phyloP scores from a whole-genome alignment of 148 eudicot genomes.

The Camellia japonica region DNA sequence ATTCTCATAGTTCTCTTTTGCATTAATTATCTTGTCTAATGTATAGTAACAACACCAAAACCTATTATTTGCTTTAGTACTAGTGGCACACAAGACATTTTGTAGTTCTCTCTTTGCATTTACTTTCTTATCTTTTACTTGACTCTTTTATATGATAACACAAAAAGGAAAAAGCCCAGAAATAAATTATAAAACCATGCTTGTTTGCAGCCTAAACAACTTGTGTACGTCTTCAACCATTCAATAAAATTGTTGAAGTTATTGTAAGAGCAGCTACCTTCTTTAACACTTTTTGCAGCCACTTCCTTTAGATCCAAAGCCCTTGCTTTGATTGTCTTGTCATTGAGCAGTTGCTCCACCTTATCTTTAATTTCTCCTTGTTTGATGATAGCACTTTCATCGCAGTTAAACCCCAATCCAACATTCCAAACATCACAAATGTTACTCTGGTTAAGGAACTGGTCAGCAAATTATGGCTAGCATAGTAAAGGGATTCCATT shows the following conservation, averaged over 20 bases:
- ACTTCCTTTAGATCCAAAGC: constrained; percentile 23
- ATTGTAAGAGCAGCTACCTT: constrained; percentile 33
- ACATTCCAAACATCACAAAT: constrained; percentile 43
- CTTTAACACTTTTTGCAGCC: constrained; percentile 7
- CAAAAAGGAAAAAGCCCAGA: neutral
- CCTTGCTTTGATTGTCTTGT: constrained; percentile 18
- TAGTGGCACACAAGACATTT: neutral
- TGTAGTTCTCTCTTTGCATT: neutral
- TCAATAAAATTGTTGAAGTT: constrained; percentile 28
- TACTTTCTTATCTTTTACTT: neutral
- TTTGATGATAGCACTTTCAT: constrained; percentile 25
- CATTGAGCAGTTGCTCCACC: constrained; percentile 21
- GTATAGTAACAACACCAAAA: too few relatives aligned
- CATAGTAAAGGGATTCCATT: constrained; percentile 40
- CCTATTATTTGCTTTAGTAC: neutral
- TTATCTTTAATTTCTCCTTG: constrained; percentile 29
- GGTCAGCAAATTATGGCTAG: constrained; percentile 47
- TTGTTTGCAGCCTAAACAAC: neutral
- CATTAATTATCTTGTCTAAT: too few relatives aligned
- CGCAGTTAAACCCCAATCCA: constrained; percentile 27
- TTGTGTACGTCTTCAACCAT: constrained; percentile 29
- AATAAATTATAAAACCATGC: neutral
- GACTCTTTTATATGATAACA: neutral
- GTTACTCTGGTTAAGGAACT: constrained; percentile 37
- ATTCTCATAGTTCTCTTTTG: too few relatives aligned